Evolutionary conservation across 73 alveolate genomes (phyloP).

Genomic region (Stentor coeruleus): DNA sequence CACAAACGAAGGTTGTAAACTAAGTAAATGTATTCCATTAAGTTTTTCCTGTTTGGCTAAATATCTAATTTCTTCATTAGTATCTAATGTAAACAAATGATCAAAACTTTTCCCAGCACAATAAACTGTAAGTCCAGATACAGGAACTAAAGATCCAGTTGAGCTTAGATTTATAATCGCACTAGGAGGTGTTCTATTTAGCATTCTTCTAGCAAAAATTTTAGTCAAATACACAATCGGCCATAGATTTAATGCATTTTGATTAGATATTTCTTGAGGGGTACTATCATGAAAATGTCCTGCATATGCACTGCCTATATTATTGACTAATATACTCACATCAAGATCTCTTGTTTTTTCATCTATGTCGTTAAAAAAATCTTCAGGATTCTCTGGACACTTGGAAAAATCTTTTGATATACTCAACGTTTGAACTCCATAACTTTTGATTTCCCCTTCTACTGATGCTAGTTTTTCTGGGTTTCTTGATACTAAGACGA

Average conservation of each 20-base stretch:
- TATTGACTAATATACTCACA: constrained; percentile 67
- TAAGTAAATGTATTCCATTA: constrained; percentile 38
- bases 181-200: not conserved
- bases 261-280: not conserved
- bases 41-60: constrained; percentile 34
- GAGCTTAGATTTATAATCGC: constrained; percentile 16
- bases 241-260: not conserved
- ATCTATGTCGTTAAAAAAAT: constrained; percentile 26
- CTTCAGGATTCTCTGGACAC: not conserved
- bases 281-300: not conserved
- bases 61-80: constrained; percentile 6
- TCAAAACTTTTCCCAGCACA: constrained; percentile 28
- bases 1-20: constrained; percentile 39
- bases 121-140: constrained; percentile 37
- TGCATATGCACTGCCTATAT: constrained; percentile 53
- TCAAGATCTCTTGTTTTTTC: constrained; percentile 48
- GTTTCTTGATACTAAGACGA: constrained; percentile 50
- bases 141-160: constrained; percentile 6
- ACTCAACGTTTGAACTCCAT: not conserved
- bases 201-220: not conserved
- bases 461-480: constrained; percentile 38
- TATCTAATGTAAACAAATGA: constrained; percentile 23
- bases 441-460: constrained; percentile 32
- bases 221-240: constrained; percentile 6
- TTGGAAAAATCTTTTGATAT: not conserved